Evolutionary conservation across 768 basidiomycete genomes (phyloP).

Genomic region (Guyanaporus albipodus): DNA sequence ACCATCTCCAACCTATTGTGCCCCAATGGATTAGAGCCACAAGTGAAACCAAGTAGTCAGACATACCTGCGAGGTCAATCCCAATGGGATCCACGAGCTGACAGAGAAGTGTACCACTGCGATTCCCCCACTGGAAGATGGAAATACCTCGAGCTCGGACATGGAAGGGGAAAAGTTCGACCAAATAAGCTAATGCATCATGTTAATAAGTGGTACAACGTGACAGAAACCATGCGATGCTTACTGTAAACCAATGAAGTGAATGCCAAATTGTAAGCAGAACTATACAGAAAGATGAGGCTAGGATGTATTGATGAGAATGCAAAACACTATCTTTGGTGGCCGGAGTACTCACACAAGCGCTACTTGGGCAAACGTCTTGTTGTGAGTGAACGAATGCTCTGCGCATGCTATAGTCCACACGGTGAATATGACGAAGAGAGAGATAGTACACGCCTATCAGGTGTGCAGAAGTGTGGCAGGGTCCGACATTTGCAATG

Average conservation of each 20-base stretch:
- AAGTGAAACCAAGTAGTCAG: background rate
- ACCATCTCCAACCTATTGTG: conserved; percentile 1
- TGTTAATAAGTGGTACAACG: background rate
- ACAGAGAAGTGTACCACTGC: conserved; percentile 25
- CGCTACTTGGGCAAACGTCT: background rate
- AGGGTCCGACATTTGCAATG: too few relatives aligned
- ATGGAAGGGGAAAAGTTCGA: conserved; percentile 63
- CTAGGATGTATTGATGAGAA: background rate
- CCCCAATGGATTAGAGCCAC: too few relatives aligned
- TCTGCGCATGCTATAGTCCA: conserved; percentile 12
- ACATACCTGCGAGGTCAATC: conserved; percentile 9
- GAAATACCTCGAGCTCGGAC: conserved; percentile 59
- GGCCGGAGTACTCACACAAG: background rate
- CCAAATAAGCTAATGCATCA: conserved; percentile 46
- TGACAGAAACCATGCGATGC: background rate
- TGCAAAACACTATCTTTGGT: background rate
- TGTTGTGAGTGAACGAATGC: conserved; percentile 4
- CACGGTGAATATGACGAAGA: conserved; percentile 7
- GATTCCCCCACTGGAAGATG: conserved; percentile 58
- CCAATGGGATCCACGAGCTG: conserved; percentile 20
- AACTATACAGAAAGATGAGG: conserved; percentile 9
- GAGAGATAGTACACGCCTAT: conserved; percentile 4
- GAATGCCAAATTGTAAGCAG: conserved; percentile 5
- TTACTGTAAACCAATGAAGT: conserved; percentile 4
- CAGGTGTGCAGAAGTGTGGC: background rate